Conservation (phyloP, 148 eudicot genomes). For the Fagopyrum tataricum region DNA sequence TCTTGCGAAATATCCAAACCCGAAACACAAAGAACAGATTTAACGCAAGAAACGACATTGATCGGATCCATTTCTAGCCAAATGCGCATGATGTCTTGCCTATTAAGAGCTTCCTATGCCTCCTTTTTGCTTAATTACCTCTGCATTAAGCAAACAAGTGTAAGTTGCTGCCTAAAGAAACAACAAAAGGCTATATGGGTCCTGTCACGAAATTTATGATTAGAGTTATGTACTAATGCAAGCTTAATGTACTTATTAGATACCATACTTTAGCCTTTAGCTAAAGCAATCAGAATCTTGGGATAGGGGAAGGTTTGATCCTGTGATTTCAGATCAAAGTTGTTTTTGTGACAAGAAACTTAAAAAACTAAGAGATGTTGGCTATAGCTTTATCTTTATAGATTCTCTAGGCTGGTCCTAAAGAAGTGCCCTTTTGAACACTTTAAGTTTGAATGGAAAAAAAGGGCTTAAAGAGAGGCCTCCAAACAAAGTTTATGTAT, state of each 20-base stretch:
- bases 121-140: background rate
- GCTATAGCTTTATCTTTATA: background rate
- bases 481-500: background rate
- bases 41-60: too few species aligned
- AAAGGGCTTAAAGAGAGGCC: background rate
- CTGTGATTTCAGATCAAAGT: background rate
- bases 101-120: too few species aligned
- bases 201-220: too few species aligned
- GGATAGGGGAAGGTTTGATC: background rate
- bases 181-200: too few species aligned
- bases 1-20: too few species aligned
- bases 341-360: background rate
- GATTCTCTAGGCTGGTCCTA: conserved; percentile 3
- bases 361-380: background rate
- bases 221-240: too few species aligned
- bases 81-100: too few species aligned
- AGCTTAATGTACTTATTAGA: background rate
- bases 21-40: too few species aligned
- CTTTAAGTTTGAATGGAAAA: background rate
- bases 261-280: background rate
- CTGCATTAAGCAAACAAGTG: conserved; percentile 1
- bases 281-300: conserved; percentile 1
- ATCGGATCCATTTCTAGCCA: too few species aligned
- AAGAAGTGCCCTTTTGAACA: background rate
- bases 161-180: too few species aligned